phyloP scores from a whole-genome alignment of 108 stramenopile genomes.

The Aurantiochytrium sp. region DNA sequence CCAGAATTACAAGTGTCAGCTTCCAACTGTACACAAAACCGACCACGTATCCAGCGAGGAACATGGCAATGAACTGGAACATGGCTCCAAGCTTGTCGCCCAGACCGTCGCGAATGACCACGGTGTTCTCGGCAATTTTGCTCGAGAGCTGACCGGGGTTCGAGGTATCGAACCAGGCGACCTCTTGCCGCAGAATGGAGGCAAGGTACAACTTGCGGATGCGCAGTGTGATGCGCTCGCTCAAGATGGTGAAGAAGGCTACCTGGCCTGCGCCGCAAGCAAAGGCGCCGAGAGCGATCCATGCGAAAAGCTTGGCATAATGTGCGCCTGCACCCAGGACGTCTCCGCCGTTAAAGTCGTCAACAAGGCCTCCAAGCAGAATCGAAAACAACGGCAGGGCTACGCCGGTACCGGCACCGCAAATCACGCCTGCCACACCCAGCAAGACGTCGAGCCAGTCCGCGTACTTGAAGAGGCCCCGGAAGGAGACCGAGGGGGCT shows the following conservation, averaged over 20 bases:
- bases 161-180: conserved; percentile 72
- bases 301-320: background rate
- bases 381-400: background rate
- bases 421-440: background rate
- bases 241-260: background rate
- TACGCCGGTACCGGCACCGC: background rate
- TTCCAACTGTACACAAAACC: background rate
- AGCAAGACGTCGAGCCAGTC: background rate
- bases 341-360: background rate
- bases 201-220: conserved; percentile 7
- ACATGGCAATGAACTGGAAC: background rate
- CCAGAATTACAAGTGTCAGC: background rate
- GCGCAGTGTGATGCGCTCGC: background rate
- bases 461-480: background rate
- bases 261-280: background rate
- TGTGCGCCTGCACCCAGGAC: background rate
- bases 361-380: background rate
- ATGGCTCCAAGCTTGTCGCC: conserved; percentile 3
- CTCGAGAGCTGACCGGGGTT: conserved; percentile 67
- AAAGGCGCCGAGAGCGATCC: background rate
- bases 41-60: background rate
- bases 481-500: background rate
- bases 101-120: conserved; percentile 62
- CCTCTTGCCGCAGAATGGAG: conserved; percentile 67
- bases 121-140: conserved; percentile 76